phyloP scores from a whole-genome alignment of 768 basidiomycete species.

The Leucocoprinus sp. region DNA sequence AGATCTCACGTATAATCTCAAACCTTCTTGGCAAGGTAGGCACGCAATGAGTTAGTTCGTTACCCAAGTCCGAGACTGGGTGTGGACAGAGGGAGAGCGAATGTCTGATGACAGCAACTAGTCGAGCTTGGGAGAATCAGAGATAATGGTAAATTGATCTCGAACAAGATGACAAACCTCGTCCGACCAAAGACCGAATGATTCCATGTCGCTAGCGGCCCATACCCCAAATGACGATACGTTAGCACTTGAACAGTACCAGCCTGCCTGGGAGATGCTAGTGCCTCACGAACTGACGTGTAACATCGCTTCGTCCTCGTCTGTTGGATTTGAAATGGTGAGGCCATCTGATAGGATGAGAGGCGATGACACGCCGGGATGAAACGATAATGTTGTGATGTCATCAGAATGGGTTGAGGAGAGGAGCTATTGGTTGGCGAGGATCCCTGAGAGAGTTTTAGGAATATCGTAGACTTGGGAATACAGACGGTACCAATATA shows the following conservation, averaged over 20 bases:
- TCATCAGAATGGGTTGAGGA: constrained; percentile 92
- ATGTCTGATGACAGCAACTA: constrained; percentile 50
- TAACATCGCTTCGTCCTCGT: constrained; percentile 82
- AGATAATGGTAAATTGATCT: background rate
- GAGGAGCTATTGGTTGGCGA: constrained; percentile 59
- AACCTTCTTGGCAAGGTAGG: constrained; percentile 24
- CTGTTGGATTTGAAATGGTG: constrained; percentile 58
- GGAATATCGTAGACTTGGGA: too few relatives aligned
- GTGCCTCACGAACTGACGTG: constrained; percentile 84
- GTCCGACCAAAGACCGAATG: constrained; percentile 74
- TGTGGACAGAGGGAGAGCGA: constrained; percentile 54
- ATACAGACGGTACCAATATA: too few relatives aligned
- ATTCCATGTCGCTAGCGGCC: constrained; percentile 94
- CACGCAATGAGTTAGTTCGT: constrained; percentile 69
- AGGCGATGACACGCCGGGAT: constrained; percentile 14
- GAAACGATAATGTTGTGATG: constrained; percentile 67
- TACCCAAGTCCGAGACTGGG: constrained; percentile 54
- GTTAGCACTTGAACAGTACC: constrained; percentile 23
- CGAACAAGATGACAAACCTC: constrained; percentile 37
- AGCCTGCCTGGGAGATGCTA: constrained; percentile 71
- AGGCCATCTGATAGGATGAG: constrained; percentile 77
- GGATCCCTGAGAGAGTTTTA: constrained; percentile 55
- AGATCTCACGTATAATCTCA: constrained; percentile 61
- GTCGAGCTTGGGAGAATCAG: constrained; percentile 42
- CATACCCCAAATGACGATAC: constrained; percentile 42